A percentile compares a stretch with the other conserved stretches of the same genome.
Evolutionary conservation across 23 red algal species (phyloP).

Genomic region (Gracilariopsis chorda): DNA sequence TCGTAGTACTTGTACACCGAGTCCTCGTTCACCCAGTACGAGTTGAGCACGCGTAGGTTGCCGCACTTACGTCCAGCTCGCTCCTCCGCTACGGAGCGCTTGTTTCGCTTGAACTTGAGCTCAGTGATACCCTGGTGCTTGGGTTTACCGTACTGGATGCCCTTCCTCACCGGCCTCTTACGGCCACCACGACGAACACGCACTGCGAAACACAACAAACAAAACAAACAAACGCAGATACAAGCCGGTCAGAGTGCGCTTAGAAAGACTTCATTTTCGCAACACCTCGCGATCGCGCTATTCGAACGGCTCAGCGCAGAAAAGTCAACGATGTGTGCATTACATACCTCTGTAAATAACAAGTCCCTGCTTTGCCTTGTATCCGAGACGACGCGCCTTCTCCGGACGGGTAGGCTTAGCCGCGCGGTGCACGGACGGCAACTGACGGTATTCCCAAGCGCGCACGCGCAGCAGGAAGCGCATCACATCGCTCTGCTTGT

Average conservation of each 20-base stretch:
- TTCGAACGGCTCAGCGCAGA: no score
- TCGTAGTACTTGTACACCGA: conserved; percentile 98
- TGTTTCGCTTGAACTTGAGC: conserved; percentile 96
- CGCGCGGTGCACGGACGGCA: conserved; percentile 87
- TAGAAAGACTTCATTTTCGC: background rate
- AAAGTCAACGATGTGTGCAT: background rate
- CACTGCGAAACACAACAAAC: conserved; percentile 34
- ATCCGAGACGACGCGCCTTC: conserved; percentile 93
- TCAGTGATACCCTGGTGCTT: conserved; percentile 99
- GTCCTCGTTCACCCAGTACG: conserved; percentile 99
- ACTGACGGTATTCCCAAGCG: conserved; percentile 98
- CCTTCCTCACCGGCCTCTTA: conserved; percentile 96
- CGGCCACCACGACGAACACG: conserved; percentile 94
- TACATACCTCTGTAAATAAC: conserved; percentile 86
- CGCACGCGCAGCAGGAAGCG: conserved; percentile 93
- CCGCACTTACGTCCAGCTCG: conserved; percentile 88
- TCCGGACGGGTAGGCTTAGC: conserved; percentile 89
- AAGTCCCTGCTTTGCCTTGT: conserved; percentile 94
- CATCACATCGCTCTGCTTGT: conserved; percentile 98
- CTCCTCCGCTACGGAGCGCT: conserved; percentile 97
- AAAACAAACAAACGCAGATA: background rate
- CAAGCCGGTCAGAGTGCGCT: background rate
- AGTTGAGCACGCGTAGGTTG: conserved; percentile 98
- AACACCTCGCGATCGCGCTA: background rate
- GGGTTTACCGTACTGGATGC: conserved; percentile 99